Conservation (phyloP, 2,329 filamentous ascomycete species). For the Pestalotiopsis sp. region DNA sequence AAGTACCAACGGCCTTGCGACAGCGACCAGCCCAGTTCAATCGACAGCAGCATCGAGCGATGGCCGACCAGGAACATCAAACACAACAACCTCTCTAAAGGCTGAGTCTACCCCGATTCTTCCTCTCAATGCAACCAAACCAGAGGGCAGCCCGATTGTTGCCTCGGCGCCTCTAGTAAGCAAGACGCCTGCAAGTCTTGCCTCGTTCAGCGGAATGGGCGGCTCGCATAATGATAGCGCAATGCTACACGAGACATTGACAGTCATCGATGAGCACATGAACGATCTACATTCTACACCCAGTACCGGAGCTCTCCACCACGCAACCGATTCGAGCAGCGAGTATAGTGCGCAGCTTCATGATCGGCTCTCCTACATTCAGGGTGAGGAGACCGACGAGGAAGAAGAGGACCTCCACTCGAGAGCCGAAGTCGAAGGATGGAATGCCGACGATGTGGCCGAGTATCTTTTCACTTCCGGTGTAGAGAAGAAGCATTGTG, state of each 20-base stretch:
- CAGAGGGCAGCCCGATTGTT: slow-evolving; percentile 26
- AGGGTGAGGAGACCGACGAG: slow-evolving; percentile 93
- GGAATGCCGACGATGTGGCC: slow-evolving; percentile 82
- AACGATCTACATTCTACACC: slow-evolving; percentile 72
- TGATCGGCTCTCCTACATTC: slow-evolving; percentile 84
- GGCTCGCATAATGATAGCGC: slow-evolving; percentile 51
- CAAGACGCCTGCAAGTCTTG: slow-evolving; percentile 17
- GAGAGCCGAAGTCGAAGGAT: slow-evolving; percentile 72
- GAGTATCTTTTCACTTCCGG: slow-evolving; percentile 85
- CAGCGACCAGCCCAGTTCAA: slow-evolving; percentile 22
- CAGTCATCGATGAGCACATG: slow-evolving; percentile 96
- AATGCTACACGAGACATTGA: slow-evolving; percentile 91
- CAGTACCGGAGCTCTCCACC: slow-evolving; percentile 53
- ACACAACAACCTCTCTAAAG: slow-evolving; percentile 17
- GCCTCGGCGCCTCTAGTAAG: slow-evolving; percentile 23
- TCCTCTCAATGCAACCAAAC: slow-evolving; percentile 44
- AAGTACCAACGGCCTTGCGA: slow-evolving; percentile 25
- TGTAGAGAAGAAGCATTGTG: slow-evolving; percentile 87
- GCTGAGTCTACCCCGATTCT: slow-evolving; percentile 38
- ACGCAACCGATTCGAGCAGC: slow-evolving; percentile 78
- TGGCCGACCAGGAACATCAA: slow-evolving; percentile 25
- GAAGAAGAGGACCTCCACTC: slow-evolving; percentile 77
- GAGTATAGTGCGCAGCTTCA: slow-evolving; percentile 83
- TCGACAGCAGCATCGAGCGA: slow-evolving; percentile 29
- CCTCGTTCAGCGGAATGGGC: slow-evolving; percentile 28